Evolutionary conservation across 106 monocot species (phyloP), one percentile per base, ranked within the genome.

Genomic region (Amphibolis antarctica): DNA sequence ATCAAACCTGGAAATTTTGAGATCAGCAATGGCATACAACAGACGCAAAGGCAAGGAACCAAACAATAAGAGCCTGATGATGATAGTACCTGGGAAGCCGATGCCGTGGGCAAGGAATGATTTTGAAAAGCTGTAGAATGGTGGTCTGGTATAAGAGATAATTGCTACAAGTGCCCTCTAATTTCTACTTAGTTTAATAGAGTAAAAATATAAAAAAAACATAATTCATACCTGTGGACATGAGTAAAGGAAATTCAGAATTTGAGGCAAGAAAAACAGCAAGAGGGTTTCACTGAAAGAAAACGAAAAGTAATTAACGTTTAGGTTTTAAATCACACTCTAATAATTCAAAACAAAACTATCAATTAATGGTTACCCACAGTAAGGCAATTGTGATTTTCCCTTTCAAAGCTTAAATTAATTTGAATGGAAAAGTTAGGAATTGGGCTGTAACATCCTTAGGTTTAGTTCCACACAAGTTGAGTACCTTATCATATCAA

Each of bases 211-310:
- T 25, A 1, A 73, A 29, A 5, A 51, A 19, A 42, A 26, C 4
- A 49, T 53, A 12, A 51, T 62, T 18, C 63, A 46, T 66, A 67
- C 74, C 67, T 74, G 74, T 23, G 74, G 74, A 14, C 66, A 74
- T 6, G 74, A 74, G 43, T 74, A 74, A 0, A 74, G 74, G 42
- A 74, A 74, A 62, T 74, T 74, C 61, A 74, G 61, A 61, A 74
- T 67, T 53, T 74, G 74, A 25, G 74, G 74, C 51, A 74, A 67
- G 74, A 74, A 74, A 56, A 74, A 74, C 1, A 74, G 53, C 61
- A 74, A 47, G 9, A 74, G 74, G 29, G 74, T 74, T 53, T 74
- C 74, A 74, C 74, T 74, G 66, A 15, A 74, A 49, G 9, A 44
- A 1, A 42, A 12, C 0, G 21, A 61, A 61, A 42, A 42, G n/a